phyloP scores from a whole-genome alignment of 495 filamentous ascomycete genomes.

The Penicillium cosmopolitanum region DNA sequence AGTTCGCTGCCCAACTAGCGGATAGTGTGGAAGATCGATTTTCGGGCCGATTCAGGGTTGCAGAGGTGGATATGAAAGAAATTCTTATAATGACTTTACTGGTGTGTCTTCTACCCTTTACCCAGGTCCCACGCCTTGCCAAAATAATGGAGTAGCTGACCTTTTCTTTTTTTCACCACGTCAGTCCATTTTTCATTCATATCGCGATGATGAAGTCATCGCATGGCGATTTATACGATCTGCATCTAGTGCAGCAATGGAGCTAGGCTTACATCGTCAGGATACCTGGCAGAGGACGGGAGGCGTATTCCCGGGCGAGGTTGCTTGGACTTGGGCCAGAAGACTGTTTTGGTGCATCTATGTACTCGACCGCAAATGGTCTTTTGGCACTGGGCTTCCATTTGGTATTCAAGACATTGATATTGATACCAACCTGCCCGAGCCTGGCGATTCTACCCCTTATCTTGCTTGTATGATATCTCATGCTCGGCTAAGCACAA shows the following conservation, averaged over 20 bases:
- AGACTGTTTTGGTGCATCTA: constrained; percentile 84
- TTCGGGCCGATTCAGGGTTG: constrained; percentile 65
- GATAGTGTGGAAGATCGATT: constrained; percentile 69
- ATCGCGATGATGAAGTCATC: constrained; percentile 76
- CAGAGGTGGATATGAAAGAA: constrained; percentile 65
- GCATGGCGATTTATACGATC: constrained; percentile 78
- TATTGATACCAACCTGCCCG: constrained; percentile 74
- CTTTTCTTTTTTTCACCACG: neutral
- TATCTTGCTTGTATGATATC: constrained; percentile 59
- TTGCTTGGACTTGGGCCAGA: constrained; percentile 63
- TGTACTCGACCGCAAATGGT: constrained; percentile 78
- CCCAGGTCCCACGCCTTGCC: neutral
- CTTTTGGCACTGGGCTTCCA: constrained; percentile 78
- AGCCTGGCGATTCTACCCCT: constrained; percentile 53
- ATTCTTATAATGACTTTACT: constrained; percentile 72
- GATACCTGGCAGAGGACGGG: constrained; percentile 68
- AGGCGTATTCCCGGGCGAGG: constrained; percentile 56
- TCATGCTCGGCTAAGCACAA: constrained; percentile 72
- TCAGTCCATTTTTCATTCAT: constrained; percentile 80
- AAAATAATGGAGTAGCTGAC: neutral
- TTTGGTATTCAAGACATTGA: constrained; percentile 80
- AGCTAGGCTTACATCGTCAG: constrained; percentile 76
- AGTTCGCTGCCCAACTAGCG: constrained; percentile 69
- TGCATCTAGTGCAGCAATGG: constrained; percentile 70
- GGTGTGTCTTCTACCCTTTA: constrained; percentile 41